Conservation (phyloP, 1,139 yeast genomes). For the Yamadazyma atlantica region DNA sequence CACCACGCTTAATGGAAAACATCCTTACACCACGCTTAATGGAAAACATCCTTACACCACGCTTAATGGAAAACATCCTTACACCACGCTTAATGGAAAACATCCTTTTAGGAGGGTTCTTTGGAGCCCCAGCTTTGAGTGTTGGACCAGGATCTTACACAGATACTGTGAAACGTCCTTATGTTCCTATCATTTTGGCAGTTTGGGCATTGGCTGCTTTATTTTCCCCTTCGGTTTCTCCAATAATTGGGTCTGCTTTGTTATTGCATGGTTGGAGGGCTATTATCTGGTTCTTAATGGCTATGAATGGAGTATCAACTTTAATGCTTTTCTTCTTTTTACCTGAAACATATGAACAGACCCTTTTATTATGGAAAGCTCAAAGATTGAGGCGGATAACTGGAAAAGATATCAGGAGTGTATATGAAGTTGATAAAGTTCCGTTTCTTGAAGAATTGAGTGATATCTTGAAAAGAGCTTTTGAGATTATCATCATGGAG, state of each 20-base stretch:
- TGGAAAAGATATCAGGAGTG: conserved; percentile 23
- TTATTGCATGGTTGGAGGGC: conserved; percentile 29
- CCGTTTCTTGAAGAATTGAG: conserved; percentile 25
- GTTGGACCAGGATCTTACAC: conserved; percentile 37
- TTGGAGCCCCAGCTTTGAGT: conserved; percentile 34
- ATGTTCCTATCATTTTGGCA: conserved; percentile 33
- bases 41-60: too few relatives aligned
- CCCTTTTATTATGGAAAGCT: conserved; percentile 36
- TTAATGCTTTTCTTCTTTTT: conserved; percentile 25
- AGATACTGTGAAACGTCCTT: conserved; percentile 26
- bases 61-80: too few relatives aligned
- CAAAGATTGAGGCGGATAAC: conserved; percentile 33
- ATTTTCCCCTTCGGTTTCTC: conserved; percentile 39
- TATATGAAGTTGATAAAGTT: neutral
- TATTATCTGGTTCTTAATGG: conserved; percentile 39
- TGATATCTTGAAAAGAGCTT: conserved; percentile 48
- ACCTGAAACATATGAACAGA: conserved; percentile 36
- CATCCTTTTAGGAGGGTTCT: conserved; percentile 32
- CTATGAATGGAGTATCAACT: conserved; percentile 27
- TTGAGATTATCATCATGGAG: conserved; percentile 42
- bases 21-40: too few relatives aligned
- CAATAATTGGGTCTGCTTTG: conserved; percentile 33
- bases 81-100: conserved; percentile 28
- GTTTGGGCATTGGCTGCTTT: conserved; percentile 37
- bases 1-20: too few relatives aligned